A percentile compares a stretch with the other conserved stretches of the same genome.
These are phyloP conservation scores for Termitomyces sp. DNA, from an alignment of 768 basidiomycete genomes.

Conservation along the genomic window DNA sequence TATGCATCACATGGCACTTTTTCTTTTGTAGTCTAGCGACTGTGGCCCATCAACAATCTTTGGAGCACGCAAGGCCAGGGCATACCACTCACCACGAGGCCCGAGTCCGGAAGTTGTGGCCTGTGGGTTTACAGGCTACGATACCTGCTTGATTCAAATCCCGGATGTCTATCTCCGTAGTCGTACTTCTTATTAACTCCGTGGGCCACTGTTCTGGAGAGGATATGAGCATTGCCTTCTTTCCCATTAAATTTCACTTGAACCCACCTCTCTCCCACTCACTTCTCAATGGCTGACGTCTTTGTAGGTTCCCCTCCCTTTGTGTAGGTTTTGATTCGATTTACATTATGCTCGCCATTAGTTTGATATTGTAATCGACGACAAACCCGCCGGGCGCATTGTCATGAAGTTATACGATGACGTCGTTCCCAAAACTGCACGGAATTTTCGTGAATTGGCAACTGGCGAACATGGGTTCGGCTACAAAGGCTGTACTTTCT, in stretches of 20 bases:
- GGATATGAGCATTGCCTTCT: background rate
- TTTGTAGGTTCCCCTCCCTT: conserved; percentile 9
- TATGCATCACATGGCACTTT: conserved; percentile 8
- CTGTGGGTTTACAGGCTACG: background rate
- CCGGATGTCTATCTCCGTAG: conserved; percentile 8
- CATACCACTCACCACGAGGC: background rate
- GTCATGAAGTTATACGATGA: conserved; percentile 82
- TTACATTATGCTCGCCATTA: conserved; percentile 18
- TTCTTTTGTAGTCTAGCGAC: background rate
- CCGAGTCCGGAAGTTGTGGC: background rate
- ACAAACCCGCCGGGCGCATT: conserved; percentile 59
- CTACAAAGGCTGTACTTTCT: conserved; percentile 65
- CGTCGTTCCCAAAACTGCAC: conserved; percentile 73
- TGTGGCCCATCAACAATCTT: background rate
- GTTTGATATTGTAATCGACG: conserved; percentile 66
- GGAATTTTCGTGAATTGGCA: conserved; percentile 79
- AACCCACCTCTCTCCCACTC: background rate
- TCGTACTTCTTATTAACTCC: conserved; percentile 5
- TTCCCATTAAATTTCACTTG: background rate
- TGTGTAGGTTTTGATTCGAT: background rate
- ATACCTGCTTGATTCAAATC: conserved; percentile 11
- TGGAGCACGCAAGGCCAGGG: background rate
- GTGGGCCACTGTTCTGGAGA: conserved; percentile 2
- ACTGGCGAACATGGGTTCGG: conserved; percentile 65
- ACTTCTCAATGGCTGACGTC: conserved; percentile 14